Conservation (phyloP, 306 rosid species). For the Cicer yamashitae region DNA sequence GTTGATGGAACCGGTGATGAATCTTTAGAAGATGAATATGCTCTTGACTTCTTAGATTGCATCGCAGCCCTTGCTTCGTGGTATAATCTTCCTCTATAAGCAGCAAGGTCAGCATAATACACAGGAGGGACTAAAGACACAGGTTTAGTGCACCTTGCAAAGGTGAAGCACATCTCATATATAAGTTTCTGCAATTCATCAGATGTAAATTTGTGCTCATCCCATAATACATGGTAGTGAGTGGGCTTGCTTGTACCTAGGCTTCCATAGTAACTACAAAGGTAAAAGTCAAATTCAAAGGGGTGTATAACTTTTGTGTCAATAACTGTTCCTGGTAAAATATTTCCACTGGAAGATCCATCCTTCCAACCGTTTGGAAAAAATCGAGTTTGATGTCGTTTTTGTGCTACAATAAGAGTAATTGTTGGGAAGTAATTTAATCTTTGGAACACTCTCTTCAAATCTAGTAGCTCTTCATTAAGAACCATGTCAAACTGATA, state of each 20-base stretch:
- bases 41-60: constrained; percentile 45
- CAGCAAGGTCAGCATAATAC: constrained; percentile 86
- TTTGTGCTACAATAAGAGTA: constrained; percentile 78
- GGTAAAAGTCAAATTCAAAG: constrained; percentile 79
- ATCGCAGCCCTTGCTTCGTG: constrained; percentile 54
- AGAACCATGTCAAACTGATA: constrained; percentile 89
- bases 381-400: constrained; percentile 76
- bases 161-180: constrained; percentile 74
- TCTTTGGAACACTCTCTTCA: constrained; percentile 52
- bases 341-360: constrained; percentile 56
- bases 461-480: constrained; percentile 68
- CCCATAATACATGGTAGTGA: constrained; percentile 80
- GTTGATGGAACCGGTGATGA: constrained; percentile 44
- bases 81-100: constrained; percentile 80
- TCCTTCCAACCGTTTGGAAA: constrained; percentile 56
- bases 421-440: constrained; percentile 58
- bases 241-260: constrained; percentile 88
- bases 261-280: constrained; percentile 76
- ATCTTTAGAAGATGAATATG: constrained; percentile 42
- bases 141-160: constrained; percentile 87
- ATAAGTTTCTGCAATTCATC: constrained; percentile 74
- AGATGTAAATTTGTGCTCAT: constrained; percentile 75
- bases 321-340: constrained; percentile 76
- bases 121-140: constrained; percentile 82
- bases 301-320: constrained; percentile 71